Conservation (phyloP, 2,329 filamentous ascomycete species). For the Talaromyces rugulosus region DNA sequence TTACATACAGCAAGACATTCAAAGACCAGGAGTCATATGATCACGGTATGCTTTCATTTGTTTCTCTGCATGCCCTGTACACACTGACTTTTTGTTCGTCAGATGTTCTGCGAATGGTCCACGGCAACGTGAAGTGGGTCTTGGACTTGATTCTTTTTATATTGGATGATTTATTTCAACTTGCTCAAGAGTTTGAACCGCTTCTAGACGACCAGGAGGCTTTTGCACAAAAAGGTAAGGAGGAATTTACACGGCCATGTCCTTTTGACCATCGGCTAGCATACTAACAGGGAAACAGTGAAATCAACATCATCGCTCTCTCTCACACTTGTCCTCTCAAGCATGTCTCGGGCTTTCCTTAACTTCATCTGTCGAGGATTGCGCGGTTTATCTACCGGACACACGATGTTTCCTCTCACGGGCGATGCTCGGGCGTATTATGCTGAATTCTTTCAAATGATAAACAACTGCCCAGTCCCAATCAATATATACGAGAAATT, state of each 20-base stretch:
- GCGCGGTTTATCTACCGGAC: constrained; percentile 48
- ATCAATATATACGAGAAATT: constrained; percentile 61
- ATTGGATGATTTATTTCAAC: constrained; percentile 49
- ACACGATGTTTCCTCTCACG: constrained; percentile 34
- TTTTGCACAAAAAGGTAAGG: constrained; percentile 34
- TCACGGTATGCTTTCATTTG: constrained; percentile 41
- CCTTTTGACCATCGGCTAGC: constrained; percentile 15
- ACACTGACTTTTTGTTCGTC: constrained; percentile 11
- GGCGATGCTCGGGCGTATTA: constrained; percentile 42
- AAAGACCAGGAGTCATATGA: constrained; percentile 49
- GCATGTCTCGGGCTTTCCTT: constrained; percentile 68
- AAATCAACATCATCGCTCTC: constrained; percentile 37
- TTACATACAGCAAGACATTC: constrained; percentile 58
- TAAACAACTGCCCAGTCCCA: constrained; percentile 53
- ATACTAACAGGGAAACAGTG: constrained; percentile 19
- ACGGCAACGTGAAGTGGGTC: constrained; percentile 74
- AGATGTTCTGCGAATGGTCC: constrained; percentile 69
- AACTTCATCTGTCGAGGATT: constrained; percentile 65
- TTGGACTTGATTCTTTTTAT: constrained; percentile 60
- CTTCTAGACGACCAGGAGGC: constrained; percentile 30
- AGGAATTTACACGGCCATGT: background rate
- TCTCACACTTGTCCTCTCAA: constrained; percentile 63
- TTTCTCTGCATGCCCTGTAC: background rate
- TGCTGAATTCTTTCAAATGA: constrained; percentile 51
- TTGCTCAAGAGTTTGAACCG: constrained; percentile 37